Evolutionary conservation across 2,329 filamentous ascomycete genomes (phyloP), one percentile per base, ranked within the genome.

Genomic region (Emmonsiellopsis sp.): DNA sequence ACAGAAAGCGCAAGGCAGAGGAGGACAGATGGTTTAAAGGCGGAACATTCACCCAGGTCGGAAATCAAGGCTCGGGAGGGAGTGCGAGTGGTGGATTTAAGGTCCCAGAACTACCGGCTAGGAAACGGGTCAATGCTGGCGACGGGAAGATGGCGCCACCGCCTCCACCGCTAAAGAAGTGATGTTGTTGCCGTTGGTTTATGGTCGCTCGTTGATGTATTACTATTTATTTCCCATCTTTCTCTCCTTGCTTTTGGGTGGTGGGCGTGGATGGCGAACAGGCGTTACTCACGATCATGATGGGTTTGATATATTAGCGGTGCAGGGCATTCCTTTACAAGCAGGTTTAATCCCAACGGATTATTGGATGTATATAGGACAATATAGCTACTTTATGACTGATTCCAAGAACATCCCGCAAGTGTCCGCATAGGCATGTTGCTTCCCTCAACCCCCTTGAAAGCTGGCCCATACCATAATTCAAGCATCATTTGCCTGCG

Each of bases 11-110:
- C 58, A 94, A 95, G 68, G 91, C 89, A 0, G 93, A 97, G 58
- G 89, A 95, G 67, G 92, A 97, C 66, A 79, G 89, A 39, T 98
- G 90, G 86, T 98, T 98, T 76, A 95, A 93, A 71, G 88, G 89
- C 46, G 93, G 93, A n/a, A 91, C 88, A 0, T 98, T 98, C 65
- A 96, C 93, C 7, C 91, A 96, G 68, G 81, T 95, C 53, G 83
- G 83, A 8, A 61, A 59, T 43, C 65, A 69, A 53, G 39, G 10
- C 37, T 42, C 34, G 33, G 14, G 64, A 64, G 33, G 56, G 48
- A 42, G 55, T 47, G 45, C 51, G 50, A 56, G 56, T 46, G 57
- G 57, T 51, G 60, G 42, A 58, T 95, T 96, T 78, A 95, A 91
- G 70, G 86, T 94, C 40, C 90, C 92, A 13, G 79, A 78, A 2